Conservation (phyloP, 2,329 filamentous ascomycete genomes). For the Aspergillus melleus region DNA sequence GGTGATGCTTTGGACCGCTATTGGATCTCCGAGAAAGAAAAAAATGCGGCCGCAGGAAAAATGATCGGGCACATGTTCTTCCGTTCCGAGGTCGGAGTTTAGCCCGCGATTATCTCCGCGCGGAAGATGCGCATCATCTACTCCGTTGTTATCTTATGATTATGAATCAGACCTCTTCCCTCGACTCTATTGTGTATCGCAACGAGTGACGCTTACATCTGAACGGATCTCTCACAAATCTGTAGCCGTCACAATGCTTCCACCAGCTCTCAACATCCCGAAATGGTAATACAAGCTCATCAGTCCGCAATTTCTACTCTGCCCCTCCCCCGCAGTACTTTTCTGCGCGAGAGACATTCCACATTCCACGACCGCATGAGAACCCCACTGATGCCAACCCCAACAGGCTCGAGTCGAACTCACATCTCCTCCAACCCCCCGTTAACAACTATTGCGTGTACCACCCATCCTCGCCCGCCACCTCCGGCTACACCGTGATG, state of each 20-base stretch:
- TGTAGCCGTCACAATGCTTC: conserved; percentile 28
- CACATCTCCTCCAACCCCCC: conserved; percentile 87
- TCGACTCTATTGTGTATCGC: background rate
- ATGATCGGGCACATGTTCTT: conserved; percentile 31
- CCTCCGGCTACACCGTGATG: conserved; percentile 88
- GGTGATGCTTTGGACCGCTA: background rate
- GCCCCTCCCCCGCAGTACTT: conserved; percentile 19
- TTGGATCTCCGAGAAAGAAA: conserved; percentile 7
- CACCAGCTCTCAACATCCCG: conserved; percentile 46
- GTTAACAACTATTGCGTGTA: conserved; percentile 99
- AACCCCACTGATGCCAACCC: background rate
- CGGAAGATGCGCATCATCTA: conserved; percentile 4
- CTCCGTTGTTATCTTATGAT: too few species aligned
- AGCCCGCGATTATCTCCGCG: conserved; percentile 29
- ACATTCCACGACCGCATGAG: background rate
- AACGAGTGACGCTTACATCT: background rate
- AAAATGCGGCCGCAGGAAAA: conserved; percentile 15
- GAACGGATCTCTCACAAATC: background rate
- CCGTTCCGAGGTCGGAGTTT: conserved; percentile 30
- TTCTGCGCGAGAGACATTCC: conserved; percentile 3
- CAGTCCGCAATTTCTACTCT: background rate
- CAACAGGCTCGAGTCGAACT: conserved; percentile 82
- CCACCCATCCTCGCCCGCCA: conserved; percentile 64
- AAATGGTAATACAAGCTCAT: conserved; percentile 40
- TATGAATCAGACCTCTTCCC: background rate